A percentile compares a stretch with the other conserved stretches of the same genome.
These are phyloP conservation scores for Aspergillus ochraceoroseus DNA, from an alignment of 2,329 filamentous ascomycete species.

Conservation along the genomic window DNA sequence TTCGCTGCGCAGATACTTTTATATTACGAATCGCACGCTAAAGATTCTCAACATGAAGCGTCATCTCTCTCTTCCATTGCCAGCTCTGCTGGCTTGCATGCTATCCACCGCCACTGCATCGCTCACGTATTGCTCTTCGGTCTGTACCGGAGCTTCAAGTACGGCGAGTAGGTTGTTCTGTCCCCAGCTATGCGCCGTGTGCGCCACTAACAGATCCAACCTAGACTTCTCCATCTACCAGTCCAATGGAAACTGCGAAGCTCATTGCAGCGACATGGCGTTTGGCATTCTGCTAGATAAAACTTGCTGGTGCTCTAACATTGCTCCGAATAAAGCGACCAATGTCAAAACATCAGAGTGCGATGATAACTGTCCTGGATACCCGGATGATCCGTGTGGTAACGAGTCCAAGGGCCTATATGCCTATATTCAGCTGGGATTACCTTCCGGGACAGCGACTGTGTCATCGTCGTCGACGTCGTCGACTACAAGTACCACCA, in stretches of 20 bases:
- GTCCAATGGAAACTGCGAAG: constrained; percentile 44
- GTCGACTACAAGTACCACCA: constrained; percentile 1
- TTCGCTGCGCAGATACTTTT: no score
- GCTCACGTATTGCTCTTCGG: constrained; percentile 42
- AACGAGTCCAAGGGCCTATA: constrained; percentile 38
- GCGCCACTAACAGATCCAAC: constrained; percentile 6
- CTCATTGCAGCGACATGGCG: constrained; percentile 42
- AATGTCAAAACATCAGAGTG: constrained; percentile 33
- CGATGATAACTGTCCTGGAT: constrained; percentile 44
- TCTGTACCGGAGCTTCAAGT: constrained; percentile 43
- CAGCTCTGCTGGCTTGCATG: constrained; percentile 28
- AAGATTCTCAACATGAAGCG: constrained; percentile 22
- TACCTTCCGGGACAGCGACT: constrained; percentile 32
- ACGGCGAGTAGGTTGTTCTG: constrained; percentile 32
- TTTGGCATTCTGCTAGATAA: constrained; percentile 46
- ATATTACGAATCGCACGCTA: neutral
- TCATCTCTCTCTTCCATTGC: constrained; percentile 18
- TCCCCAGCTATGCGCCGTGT: neutral
- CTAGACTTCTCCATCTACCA: constrained; percentile 41
- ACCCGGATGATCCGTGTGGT: constrained; percentile 45
- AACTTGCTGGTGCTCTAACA: constrained; percentile 49
- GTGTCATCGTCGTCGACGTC: constrained; percentile 20
- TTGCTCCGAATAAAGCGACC: constrained; percentile 38
- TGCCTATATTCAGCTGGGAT: constrained; percentile 41
- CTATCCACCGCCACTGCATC: constrained; percentile 21